These are phyloP conservation scores for Nidula niveotomentosa DNA, from an alignment of 1,284 basidiomycete species.

Conservation along the genomic window DNA sequence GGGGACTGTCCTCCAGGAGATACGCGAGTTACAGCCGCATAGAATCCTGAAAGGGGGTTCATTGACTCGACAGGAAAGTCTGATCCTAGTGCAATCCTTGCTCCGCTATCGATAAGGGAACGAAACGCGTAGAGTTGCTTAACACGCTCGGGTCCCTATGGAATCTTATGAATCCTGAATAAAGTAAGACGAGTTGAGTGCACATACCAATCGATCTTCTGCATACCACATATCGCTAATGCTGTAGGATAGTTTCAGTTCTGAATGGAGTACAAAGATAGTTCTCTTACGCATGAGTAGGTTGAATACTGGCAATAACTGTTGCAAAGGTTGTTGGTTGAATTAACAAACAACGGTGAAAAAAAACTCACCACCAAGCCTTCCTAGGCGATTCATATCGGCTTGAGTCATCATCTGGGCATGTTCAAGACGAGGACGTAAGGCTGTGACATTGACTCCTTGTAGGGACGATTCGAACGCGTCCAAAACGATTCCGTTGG, in stretches of 20 bases:
- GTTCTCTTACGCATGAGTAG: conserved; percentile 77
- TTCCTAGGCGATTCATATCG: conserved; percentile 76
- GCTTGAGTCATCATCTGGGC: conserved; percentile 78
- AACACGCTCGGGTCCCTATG: too few species aligned
- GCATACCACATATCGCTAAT: conserved; percentile 92
- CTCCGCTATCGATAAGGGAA: conserved; percentile 61
- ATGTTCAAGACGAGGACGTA: conserved; percentile 86
- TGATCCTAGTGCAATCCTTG: conserved; percentile 73
- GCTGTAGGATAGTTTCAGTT: conserved; percentile 28
- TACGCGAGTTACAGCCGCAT: conserved; percentile 81
- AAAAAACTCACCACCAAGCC: conserved; percentile 62
- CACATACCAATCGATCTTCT: conserved; percentile 68
- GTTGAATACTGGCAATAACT: conserved; percentile 84
- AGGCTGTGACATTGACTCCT: conserved; percentile 56
- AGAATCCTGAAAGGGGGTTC: conserved; percentile 79
- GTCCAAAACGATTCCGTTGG: conserved; percentile 83
- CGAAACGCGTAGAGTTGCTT: conserved; percentile 79
- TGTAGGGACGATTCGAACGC: conserved; percentile 72
- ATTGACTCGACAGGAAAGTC: conserved; percentile 89
- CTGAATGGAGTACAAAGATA: conserved; percentile 1
- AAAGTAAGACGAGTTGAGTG: background rate
- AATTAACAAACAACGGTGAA: background rate
- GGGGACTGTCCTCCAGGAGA: conserved; percentile 76
- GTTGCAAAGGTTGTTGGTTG: background rate
- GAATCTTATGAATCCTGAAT: too few species aligned